Evolutionary conservation across 2,329 filamentous ascomycete genomes (phyloP), one percentile per base, ranked within the genome.

Genomic region (Phialophora macrospora): DNA sequence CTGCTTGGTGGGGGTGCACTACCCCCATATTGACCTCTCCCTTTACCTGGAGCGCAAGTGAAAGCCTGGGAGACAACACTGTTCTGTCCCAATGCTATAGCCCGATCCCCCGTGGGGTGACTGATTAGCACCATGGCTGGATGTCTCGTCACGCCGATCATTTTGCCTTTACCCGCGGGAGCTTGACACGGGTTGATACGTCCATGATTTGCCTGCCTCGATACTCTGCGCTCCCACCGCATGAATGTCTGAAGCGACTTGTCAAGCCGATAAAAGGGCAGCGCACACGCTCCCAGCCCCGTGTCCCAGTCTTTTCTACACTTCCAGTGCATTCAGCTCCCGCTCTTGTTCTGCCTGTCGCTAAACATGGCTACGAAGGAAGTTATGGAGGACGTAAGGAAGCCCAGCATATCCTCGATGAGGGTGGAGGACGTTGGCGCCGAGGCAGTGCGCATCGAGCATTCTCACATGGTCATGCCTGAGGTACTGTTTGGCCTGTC

Each of bases 361-460:
- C 5, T 24, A 22, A 49, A 38, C 14, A 63, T 54, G 55, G 61
- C 51, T 26, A 8, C 55, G 11, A 52, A 59, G 26, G 28, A 34
- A 9, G 28, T 51, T 6, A 55, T 24, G 32, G 57, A 61, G 22
- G 56, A 61, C 32, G 44, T 11, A 8, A 61, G 49, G 41, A 9
- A 26, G 26, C 30, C 55, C 26, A 60, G 44, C 41, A 3, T 30
- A 2, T 22, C 49, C 14, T 63, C 61, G 17, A 58, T 46, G 26
- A 46, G 26, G 41, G 63, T 65, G 8, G 65, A 68, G 49, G 60
- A 62, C 52, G 58, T 68, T 30, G 65, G 63, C 22, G 62, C 63
- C 9, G 62, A 65, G 54, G 62, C 65, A 48, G 58, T 62, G 17
- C 65, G 65, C 28, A 58, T 62, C 34, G 54, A 65, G 22, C 52